Percentiles rank a stretch among this genome's conserved stretches.
phyloP scores from a whole-genome alignment of 306 rosid genomes.

The Cucumis hystrix region DNA sequence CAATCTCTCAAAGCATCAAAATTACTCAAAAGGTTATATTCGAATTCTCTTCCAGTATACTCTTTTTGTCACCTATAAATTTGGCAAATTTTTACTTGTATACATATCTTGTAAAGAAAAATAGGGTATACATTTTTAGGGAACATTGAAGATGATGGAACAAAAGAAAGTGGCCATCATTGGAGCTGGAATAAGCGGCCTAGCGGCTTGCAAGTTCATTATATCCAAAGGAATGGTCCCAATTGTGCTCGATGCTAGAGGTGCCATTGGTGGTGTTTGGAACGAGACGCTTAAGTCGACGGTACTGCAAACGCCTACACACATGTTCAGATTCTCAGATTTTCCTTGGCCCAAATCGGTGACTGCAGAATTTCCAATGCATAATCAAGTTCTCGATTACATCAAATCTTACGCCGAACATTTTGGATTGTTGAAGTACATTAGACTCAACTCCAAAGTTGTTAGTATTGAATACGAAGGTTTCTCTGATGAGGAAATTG shows the following conservation, averaged over 20 bases:
- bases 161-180: slow-evolving; percentile 7
- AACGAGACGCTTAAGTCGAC: slow-evolving; percentile 17
- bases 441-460: slow-evolving; percentile 12
- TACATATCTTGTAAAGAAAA: too few species aligned
- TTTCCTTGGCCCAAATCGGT: slow-evolving; percentile 16
- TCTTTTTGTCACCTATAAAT: too few species aligned
- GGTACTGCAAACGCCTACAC: slow-evolving; percentile 14
- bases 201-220: slow-evolving; percentile 14
- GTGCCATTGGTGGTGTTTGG: slow-evolving; percentile 18
- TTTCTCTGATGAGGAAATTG: not conserved
- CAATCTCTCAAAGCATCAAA: too few species aligned
- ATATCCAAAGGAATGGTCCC: slow-evolving; percentile 13
- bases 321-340: slow-evolving; percentile 14
- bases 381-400: slow-evolving; percentile 12
- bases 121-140: too few species aligned
- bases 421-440: slow-evolving; percentile 6
- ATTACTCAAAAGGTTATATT: too few species aligned
- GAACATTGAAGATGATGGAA: not conserved
- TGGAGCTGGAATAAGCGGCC: slow-evolving; percentile 19
- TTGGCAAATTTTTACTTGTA: too few species aligned
- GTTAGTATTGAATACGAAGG: not conserved
- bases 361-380: not conserved
- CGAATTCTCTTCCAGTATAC: too few species aligned
- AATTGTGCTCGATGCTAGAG: slow-evolving; percentile 7
- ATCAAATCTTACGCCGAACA: slow-evolving; percentile 12